Evolutionary conservation across 176 grass and related monocot genomes (phyloP).

Genomic region (Triticum urartu): DNA sequence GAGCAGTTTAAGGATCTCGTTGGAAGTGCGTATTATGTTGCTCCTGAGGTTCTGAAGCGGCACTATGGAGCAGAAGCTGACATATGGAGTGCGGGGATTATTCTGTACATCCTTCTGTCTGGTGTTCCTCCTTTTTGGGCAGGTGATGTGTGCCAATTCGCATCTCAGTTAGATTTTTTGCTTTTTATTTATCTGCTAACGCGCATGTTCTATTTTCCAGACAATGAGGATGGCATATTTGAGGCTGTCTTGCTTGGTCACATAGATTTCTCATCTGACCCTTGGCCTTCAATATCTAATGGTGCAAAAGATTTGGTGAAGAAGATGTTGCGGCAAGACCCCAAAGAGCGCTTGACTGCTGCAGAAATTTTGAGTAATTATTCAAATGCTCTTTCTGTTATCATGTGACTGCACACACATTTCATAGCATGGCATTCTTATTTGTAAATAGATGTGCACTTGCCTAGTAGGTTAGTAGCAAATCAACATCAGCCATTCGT

Average conservation of each 20-base stretch:
- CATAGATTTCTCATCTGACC: constrained; percentile 90
- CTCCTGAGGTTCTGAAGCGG: constrained; percentile 84
- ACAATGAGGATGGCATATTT: constrained; percentile 97
- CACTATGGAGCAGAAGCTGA: constrained; percentile 89
- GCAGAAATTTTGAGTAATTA: constrained; percentile 88
- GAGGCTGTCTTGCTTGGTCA: constrained; percentile 65
- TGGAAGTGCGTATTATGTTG: constrained; percentile 98
- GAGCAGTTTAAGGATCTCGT: constrained; percentile 93
- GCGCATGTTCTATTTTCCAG: constrained; percentile 24
- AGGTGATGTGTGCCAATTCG: constrained; percentile 41
- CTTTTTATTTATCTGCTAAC: constrained; percentile 9
- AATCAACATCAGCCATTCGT: not conserved
- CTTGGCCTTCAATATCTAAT: constrained; percentile 89
- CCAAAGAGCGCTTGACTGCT: constrained; percentile 85
- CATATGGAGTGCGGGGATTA: constrained; percentile 97
- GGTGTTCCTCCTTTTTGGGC: constrained; percentile 99
- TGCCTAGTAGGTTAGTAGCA: not conserved
- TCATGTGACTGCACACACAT: constrained; percentile 12
- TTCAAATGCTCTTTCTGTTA: not conserved
- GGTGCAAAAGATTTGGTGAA: constrained; percentile 91
- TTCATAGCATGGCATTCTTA: constrained; percentile 23
- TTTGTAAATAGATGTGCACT: constrained; percentile 6
- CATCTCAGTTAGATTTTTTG: not conserved
- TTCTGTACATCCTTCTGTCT: constrained; percentile 97
- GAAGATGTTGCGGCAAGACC: constrained; percentile 88